Percentiles rank a stretch among this genome's conserved stretches.
These are phyloP conservation scores for Xylaria nigripes DNA, from an alignment of 495 filamentous ascomycete species.

Conservation along the genomic window DNA sequence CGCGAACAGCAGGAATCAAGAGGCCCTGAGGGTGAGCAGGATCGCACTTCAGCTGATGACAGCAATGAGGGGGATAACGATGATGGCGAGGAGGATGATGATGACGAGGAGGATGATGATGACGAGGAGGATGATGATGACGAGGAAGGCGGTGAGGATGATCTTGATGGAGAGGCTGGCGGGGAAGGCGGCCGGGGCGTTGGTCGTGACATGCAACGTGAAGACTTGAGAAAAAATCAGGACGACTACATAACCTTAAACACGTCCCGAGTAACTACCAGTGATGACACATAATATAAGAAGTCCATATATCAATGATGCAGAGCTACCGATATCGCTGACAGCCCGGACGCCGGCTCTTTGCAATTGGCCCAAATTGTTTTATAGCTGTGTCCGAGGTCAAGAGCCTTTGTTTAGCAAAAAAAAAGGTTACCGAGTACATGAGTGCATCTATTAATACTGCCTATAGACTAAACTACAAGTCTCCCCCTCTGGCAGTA, in stretches of 20 bases:
- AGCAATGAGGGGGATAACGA: slow-evolving; percentile 8
- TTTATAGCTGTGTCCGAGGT: background rate
- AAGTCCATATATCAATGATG: background rate
- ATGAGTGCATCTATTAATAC: slow-evolving; percentile 19
- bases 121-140: slow-evolving; percentile 4
- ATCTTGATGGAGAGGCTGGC: background rate
- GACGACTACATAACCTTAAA: background rate
- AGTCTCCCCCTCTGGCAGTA: slow-evolving; percentile 11
- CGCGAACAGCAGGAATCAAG: slow-evolving; percentile 44
- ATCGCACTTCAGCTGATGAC: slow-evolving; percentile 22
- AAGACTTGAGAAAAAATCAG: background rate
- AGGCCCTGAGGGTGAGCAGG: slow-evolving; percentile 35
- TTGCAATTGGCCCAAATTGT: background rate
- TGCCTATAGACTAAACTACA: slow-evolving; percentile 19
- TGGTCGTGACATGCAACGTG: background rate
- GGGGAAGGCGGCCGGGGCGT: background rate
- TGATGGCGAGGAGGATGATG: background rate
- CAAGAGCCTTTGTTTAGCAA: background rate
- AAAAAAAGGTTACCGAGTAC: slow-evolving; percentile 1
- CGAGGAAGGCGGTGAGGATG: slow-evolving; percentile 2
- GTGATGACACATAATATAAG: slow-evolving; percentile 10
- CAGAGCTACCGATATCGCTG: background rate
- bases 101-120: slow-evolving; percentile 3
- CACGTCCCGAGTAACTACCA: slow-evolving; percentile 13
- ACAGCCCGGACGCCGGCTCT: background rate